These are phyloP conservation scores for Fraxinus greggii DNA, from an alignment of 305 asterid species.

Conservation along the genomic window DNA sequence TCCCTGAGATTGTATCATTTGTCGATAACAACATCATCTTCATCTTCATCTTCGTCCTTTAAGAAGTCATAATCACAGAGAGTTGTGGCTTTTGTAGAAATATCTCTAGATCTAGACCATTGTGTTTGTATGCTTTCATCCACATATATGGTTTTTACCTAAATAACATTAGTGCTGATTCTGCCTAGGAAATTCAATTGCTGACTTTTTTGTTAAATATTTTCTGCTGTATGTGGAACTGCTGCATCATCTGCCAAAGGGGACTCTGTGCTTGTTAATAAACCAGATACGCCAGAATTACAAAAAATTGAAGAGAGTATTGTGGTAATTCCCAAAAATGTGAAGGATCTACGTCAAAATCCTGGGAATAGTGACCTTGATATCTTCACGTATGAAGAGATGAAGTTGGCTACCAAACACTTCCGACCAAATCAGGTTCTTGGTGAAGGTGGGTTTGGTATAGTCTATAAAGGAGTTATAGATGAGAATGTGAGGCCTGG, in stretches of 20 bases:
- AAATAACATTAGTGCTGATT: neutral
- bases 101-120: slow-evolving; percentile 9
- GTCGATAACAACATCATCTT: neutral
- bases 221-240: slow-evolving; percentile 34
- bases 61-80: slow-evolving; percentile 6
- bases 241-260: slow-evolving; percentile 37
- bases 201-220: slow-evolving; percentile 20
- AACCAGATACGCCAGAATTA: slow-evolving; percentile 16
- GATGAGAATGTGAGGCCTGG: slow-evolving; percentile 68
- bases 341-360: slow-evolving; percentile 68
- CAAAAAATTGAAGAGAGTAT: slow-evolving; percentile 30
- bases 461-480: slow-evolving; percentile 79
- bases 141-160: slow-evolving; percentile 1
- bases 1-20: neutral
- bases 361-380: slow-evolving; percentile 73
- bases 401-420: slow-evolving; percentile 82
- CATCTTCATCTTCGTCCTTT: neutral
- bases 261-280: slow-evolving; percentile 33
- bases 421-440: slow-evolving; percentile 85
- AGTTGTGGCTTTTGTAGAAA: neutral
- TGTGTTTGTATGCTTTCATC: neutral
- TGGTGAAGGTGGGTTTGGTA: slow-evolving; percentile 92
- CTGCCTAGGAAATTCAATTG: neutral
- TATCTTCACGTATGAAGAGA: slow-evolving; percentile 80
- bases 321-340: slow-evolving; percentile 58